Base-by-base conservation (phyloP, 371 early-diverging fungal species). In the Lichtheimia ramosa region DNA sequence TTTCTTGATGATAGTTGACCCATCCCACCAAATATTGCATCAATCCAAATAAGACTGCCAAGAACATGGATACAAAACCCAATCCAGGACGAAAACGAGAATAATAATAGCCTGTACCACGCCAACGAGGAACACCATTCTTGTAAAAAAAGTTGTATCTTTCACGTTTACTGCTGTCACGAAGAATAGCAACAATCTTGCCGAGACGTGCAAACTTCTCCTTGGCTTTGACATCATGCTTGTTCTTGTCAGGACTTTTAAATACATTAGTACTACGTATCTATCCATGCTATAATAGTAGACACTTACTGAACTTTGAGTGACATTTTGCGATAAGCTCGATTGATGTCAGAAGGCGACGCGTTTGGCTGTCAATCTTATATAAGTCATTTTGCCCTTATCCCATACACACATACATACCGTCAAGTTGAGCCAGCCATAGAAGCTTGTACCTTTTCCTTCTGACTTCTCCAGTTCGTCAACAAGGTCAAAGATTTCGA, bases 251-350 rank as follows among this genome's bases (percentile, higher is more conserved):
- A 24, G 92, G 92, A 46, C 89, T 88, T 34, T 8, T 57, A 5
- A 51, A 14, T 0, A 24, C 5, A 34, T 34, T 8, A 34, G 34
- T 1, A 34, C 8, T 0, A 8, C 8, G 34, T 8, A 34, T 34
- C 8, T 8, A 34, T 34, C 8, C 1, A 34, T 2, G 34, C 10
- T 34, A 34, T 34, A 34, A 10, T n/a, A 8, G 10, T 4, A 34
- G 2, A 8, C 25, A 34, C 86, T 74, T 85, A 88, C 89, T 99
- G 99, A 70, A 92, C 93, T 62, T 90, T 89, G 39, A 92, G 82
- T 5, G 98, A 96, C 39, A 94, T 79, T 75, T 92, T 94, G 57
- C 95, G 86, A 82, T 90, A 97, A 15, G 97, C 90, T 56, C 79
- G 83, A 66, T 84, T 88, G 68, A 97, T 92, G 16, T 95, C 91